A percentile compares a stretch with the other conserved stretches of the same genome.
Conservation (phyloP, 495 filamentous ascomycete species). For the Neurospora sp. region DNA sequence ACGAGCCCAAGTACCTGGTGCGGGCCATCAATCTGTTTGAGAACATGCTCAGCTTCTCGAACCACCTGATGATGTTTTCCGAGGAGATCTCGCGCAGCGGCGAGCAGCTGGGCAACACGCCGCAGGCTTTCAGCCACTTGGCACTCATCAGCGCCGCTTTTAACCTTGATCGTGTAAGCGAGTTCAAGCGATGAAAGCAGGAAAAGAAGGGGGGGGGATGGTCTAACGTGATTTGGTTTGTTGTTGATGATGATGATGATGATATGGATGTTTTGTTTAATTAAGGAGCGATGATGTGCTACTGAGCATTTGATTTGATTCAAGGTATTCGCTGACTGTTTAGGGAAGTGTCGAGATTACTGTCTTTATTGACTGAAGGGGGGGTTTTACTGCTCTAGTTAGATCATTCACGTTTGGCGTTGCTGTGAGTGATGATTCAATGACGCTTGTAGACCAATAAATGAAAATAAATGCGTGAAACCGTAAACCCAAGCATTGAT, state of each 20-base stretch:
- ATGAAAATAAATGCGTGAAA: neutral
- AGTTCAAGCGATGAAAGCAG: constrained; percentile 15
- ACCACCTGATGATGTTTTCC: constrained; percentile 66
- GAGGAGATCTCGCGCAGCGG: constrained; percentile 63
- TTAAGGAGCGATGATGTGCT: neutral
- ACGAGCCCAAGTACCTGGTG: constrained; percentile 52
- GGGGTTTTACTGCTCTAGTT: neutral
- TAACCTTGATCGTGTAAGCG: constrained; percentile 48
- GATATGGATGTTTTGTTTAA: neutral
- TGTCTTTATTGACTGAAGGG: neutral
- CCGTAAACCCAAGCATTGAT: neutral
- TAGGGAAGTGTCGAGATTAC: neutral
- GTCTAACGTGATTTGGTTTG: neutral
- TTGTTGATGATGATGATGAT: neutral
- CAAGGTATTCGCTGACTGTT: neutral
- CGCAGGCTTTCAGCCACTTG: constrained; percentile 65
- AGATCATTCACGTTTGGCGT: neutral
- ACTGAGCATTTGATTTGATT: neutral
- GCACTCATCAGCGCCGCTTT: constrained; percentile 64
- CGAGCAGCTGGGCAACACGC: constrained; percentile 63
- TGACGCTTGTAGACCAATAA: neutral
- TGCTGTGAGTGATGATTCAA: neutral
- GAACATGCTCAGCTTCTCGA: constrained; percentile 62
- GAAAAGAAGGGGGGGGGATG: neutral
- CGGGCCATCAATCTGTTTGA: constrained; percentile 60